Evolutionary conservation across 2,329 filamentous ascomycete genomes (phyloP).

Genomic region (Pseudodiploospora longispora): DNA sequence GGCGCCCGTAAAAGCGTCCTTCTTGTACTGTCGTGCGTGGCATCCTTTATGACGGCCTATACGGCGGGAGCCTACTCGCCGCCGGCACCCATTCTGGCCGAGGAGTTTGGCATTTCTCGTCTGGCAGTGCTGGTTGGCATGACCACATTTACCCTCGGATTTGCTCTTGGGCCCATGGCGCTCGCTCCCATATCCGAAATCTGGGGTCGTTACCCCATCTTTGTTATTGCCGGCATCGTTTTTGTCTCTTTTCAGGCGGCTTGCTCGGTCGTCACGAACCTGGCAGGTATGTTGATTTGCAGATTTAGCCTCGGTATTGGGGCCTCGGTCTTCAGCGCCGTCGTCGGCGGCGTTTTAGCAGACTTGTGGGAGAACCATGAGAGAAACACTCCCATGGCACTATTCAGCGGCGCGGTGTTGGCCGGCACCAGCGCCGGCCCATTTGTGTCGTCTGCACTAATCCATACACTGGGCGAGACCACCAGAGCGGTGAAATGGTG

Average conservation of each 20-base stretch:
- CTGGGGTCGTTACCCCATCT: constrained; percentile 78
- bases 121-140: constrained; percentile 67
- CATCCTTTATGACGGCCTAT: constrained; percentile 72
- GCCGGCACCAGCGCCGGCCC: constrained; percentile 75
- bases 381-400: constrained; percentile 81
- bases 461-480: constrained; percentile 44
- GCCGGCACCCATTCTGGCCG: constrained; percentile 54
- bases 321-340: constrained; percentile 72
- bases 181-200: constrained; percentile 84
- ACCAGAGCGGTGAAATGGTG: constrained; percentile 69
- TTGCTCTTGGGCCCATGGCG: constrained; percentile 77
- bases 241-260: constrained; percentile 65
- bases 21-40: constrained; percentile 65
- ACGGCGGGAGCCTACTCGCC: constrained; percentile 74
- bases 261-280: constrained; percentile 61
- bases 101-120: constrained; percentile 55
- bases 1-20: constrained; percentile 59
- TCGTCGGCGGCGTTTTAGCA: constrained; percentile 85
- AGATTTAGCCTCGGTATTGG: constrained; percentile 74
- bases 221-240: constrained; percentile 63
- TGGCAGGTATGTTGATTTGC: constrained; percentile 65
- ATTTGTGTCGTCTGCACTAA: constrained; percentile 61
- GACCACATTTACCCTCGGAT: constrained; percentile 74
- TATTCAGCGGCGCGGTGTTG: constrained; percentile 74
- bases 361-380: constrained; percentile 75